Evolutionary conservation across 2,329 filamentous ascomycete genomes (phyloP), one percentile per base, ranked within the genome.

Genomic region (Cladosporium austrohemisphaericum): DNA sequence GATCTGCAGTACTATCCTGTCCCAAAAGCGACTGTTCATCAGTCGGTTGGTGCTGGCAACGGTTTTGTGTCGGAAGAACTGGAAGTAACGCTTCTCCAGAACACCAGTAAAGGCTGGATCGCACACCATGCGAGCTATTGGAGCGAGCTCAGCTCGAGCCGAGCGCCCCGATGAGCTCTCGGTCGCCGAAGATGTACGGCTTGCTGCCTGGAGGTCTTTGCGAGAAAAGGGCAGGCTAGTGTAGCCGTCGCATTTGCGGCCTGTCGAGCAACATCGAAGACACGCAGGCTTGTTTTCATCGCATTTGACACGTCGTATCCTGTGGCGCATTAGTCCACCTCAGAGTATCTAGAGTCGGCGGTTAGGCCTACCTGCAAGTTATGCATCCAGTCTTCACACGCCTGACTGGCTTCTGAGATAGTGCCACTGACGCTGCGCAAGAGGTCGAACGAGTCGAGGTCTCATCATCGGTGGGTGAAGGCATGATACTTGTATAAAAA

Each of bases 211-310:
- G 3, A 55, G 25, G 11, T 55, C 51, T 22, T 45, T 37, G 10
- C 53, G 43, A 10, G 51, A 50, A 13, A 54, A 54, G 1, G 51
- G 48, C n/a, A 55, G 36, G 9, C 37, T 52, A 10, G 28, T 49
- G 23, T 81, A 80, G 49, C 78, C 78, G 57, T 80, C 77, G 56
- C 77, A 80, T 55, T 68, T 71, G 40, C 77, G 71, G 5, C 77
- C 76, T 2, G 77, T 79, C 49, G 72, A 74, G 37, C 68, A 69
- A 55, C 77, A 81, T 45, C 75, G 71, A 19, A 70, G 57, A 52
- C 78, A 81, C 31, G 62, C 65, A 1, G 77, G 77, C 41, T 74
- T 78, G 13, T 60, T 63, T 62, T 79, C 76, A 53, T 78, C 76
- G 56, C 76, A 80, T 22, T 54, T 53, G 14, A 51, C 40, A 3